Conservation (phyloP, 2,329 filamentous ascomycete genomes). For the Fusarium stilboides region DNA sequence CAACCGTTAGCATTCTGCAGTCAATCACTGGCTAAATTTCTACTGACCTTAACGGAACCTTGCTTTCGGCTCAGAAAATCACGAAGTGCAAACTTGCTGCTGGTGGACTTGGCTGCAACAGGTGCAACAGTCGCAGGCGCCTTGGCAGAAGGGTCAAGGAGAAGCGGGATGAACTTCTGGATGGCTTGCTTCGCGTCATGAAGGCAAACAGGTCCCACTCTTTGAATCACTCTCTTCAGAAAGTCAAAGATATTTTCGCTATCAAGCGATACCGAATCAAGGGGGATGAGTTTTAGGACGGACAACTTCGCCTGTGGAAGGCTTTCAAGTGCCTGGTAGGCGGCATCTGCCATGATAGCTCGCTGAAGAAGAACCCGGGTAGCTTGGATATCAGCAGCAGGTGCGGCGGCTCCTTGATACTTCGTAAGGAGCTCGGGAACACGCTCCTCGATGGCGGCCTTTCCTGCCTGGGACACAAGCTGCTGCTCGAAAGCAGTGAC, state of each 20-base stretch:
- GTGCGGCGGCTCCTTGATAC: background rate
- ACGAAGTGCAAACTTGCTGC: conserved; percentile 21
- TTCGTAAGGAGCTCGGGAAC: conserved; percentile 16
- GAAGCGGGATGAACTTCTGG: conserved; percentile 27
- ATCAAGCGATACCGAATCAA: background rate
- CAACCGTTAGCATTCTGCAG: too few species aligned
- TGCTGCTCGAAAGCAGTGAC: conserved; percentile 9
- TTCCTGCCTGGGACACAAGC: conserved; percentile 19
- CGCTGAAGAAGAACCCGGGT: conserved; percentile 33
- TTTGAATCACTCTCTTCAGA: conserved; percentile 30
- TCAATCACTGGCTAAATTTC: too few species aligned
- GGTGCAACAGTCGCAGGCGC: background rate
- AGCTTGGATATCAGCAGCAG: conserved; percentile 5
- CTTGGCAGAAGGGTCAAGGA: conserved; percentile 10
- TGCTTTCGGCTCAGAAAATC: conserved; percentile 19
- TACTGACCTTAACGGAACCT: background rate
- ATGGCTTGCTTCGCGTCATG: conserved; percentile 21
- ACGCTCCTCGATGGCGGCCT: background rate
- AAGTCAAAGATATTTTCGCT: conserved; percentile 34
- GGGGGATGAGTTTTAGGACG: conserved; percentile 14
- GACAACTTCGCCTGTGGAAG: conserved; percentile 21
- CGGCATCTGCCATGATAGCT: conserved; percentile 37
- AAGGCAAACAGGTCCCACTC: conserved; percentile 10
- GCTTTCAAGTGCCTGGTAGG: conserved; percentile 26
- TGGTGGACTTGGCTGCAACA: background rate